Evolutionary conservation across 768 basidiomycete species (phyloP).

Genomic region (Neoboletus subvelutipes): DNA sequence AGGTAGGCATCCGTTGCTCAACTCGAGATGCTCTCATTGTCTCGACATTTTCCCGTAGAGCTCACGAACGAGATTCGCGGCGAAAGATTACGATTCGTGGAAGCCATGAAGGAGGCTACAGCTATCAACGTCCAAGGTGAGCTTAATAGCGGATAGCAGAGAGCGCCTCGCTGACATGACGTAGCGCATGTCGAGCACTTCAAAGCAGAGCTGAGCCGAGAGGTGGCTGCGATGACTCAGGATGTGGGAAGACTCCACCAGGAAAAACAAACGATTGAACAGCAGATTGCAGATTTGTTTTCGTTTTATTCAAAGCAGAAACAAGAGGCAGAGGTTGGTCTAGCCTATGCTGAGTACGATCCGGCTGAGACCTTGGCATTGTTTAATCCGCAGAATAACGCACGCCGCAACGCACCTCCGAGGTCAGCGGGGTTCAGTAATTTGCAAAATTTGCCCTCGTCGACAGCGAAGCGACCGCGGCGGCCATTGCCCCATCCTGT

Average conservation of each 20-base stretch:
- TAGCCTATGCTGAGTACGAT: not conserved
- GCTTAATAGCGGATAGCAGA: slow-evolving; percentile 3
- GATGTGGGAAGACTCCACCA: slow-evolving; percentile 68
- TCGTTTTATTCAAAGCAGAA: slow-evolving; percentile 71
- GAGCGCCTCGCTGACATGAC: slow-evolving; percentile 4
- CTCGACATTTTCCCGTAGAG: slow-evolving; percentile 42
- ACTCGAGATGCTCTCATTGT: not conserved
- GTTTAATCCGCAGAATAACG: slow-evolving; percentile 19
- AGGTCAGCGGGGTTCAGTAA: slow-evolving; percentile 23
- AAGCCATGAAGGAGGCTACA: slow-evolving; percentile 94
- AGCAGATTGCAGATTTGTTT: slow-evolving; percentile 71
- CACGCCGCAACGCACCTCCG: slow-evolving; percentile 24
- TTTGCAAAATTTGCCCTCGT: slow-evolving; percentile 28
- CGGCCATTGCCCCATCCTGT: slow-evolving; percentile 33
- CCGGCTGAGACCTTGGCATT: not conserved
- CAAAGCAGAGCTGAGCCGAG: slow-evolving; percentile 74
- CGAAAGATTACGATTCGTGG: slow-evolving; percentile 82
- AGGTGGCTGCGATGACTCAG: slow-evolving; percentile 71
- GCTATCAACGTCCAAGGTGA: slow-evolving; percentile 81
- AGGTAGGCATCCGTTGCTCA: slow-evolving; percentile 42
- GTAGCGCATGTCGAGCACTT: slow-evolving; percentile 85
- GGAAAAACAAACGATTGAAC: slow-evolving; percentile 64
- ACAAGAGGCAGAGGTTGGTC: slow-evolving; percentile 36
- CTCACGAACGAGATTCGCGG: slow-evolving; percentile 83
- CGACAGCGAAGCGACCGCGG: slow-evolving; percentile 23